Base-by-base conservation (phyloP, 352 stramenopile species). In the Phytophthora citricola region DNA sequence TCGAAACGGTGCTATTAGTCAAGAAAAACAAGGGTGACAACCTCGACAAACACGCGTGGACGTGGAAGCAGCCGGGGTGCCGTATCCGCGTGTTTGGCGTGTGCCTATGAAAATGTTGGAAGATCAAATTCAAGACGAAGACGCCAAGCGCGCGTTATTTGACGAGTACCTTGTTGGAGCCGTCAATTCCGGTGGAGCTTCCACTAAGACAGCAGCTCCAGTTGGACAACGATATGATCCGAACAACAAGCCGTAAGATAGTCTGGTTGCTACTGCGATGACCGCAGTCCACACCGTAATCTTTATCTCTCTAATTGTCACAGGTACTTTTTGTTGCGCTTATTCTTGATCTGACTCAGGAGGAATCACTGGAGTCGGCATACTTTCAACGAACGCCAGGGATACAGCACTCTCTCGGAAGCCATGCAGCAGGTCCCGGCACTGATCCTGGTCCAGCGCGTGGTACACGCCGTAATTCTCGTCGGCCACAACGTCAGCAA, bases 401-500 rank as follows among this genome's bases (percentile, higher is more conserved):
- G 81, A 85, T 45, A 92, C 76, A 20, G 85, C 75, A 63, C 83
- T 93, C 63, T 93, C 82, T 31, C 77, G 79, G 43, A 95, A 81
- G 14, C 78, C 73, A 38, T 85, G 75, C 40, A 95, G 66, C 59
- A 95, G 60, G 17, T 92, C 79, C 22, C 77, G 75, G 32, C 80
- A 91, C 52, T 95, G 80, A 29, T 87, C 79, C 47, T 79, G 69
- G 27, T 79, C 78, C 38, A 95, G 69, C 10, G 82, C 66, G 14
- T 84, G 57, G 46, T 83, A 86, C 10, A 95, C 84, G 8, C 63
- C 80, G 55, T 93, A 93, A 53, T 90, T 79, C 20, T 93, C 81
- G 61, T 92, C 86, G 5, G 85, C 87, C 9, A 95, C 87, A 4
- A 95, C 76, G 40, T 91, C 83, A 5, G 85, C 85, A 7, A 95